Conservation (phyloP, 768 basidiomycete genomes). For the Podaxis sp. region DNA sequence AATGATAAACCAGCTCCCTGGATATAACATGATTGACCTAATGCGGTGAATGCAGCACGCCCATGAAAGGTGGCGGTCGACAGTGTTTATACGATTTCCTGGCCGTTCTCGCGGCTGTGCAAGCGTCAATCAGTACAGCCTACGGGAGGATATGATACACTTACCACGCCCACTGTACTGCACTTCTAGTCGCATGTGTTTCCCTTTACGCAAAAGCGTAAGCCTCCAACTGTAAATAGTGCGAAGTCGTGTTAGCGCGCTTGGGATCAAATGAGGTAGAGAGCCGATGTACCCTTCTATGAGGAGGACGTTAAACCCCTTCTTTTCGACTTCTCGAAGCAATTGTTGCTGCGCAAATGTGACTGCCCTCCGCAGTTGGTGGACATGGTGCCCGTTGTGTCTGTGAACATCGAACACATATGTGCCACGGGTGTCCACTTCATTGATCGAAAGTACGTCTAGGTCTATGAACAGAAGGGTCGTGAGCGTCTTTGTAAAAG, state of each 20-base stretch:
- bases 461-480: conserved; percentile 37
- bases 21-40: conserved; percentile 14
- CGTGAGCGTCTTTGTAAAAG: conserved; percentile 1
- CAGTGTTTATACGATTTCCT: conserved; percentile 39
- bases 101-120: conserved; percentile 47
- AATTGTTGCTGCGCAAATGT: conserved; percentile 64
- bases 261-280: neutral
- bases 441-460: conserved; percentile 51
- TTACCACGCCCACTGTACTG: conserved; percentile 63
- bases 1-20: neutral
- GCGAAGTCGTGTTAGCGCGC: conserved; percentile 4
- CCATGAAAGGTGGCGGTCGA: conserved; percentile 63
- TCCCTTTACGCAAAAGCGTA: conserved; percentile 60
- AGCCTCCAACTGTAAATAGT: conserved; percentile 52
- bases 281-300: conserved; percentile 52
- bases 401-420: conserved; percentile 59
- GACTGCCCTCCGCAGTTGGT: conserved; percentile 49
- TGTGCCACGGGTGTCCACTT: conserved; percentile 50
- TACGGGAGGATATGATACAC: conserved; percentile 14
- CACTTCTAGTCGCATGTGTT: conserved; percentile 61
- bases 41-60: conserved; percentile 43
- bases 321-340: conserved; percentile 46
- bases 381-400: conserved; percentile 31
- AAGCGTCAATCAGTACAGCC: conserved; percentile 11
- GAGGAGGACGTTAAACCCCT: conserved; percentile 60